A percentile compares a stretch with the other conserved stretches of the same genome.
These are phyloP conservation scores for Clitopilus passeckerianus DNA, from an alignment of 768 basidiomycete genomes.

Conservation along the genomic window DNA sequence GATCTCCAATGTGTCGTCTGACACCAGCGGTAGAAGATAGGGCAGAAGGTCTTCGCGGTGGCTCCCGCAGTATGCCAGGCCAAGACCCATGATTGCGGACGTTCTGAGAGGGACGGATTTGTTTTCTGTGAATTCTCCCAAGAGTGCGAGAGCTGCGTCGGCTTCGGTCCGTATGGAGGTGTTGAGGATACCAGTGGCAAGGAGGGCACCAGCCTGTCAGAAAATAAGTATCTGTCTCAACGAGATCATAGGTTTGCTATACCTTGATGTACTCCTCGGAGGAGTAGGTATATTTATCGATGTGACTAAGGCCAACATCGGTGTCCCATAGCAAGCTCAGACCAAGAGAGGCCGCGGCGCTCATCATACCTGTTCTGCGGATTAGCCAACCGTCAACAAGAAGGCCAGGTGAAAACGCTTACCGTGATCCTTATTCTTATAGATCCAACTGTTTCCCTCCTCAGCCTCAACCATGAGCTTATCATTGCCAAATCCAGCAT, in stretches of 20 bases:
- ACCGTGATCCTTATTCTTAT: slow-evolving; percentile 99
- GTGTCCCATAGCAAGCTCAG: slow-evolving; percentile 94
- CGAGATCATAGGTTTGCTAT: neutral
- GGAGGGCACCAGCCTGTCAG: slow-evolving; percentile 77
- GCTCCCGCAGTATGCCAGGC: slow-evolving; percentile 92
- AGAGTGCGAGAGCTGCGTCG: slow-evolving; percentile 86
- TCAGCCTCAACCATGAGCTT: slow-evolving; percentile 97
- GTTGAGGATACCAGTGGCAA: slow-evolving; percentile 93
- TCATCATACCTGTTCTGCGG: slow-evolving; percentile 75
- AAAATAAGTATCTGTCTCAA: neutral
- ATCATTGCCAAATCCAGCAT: slow-evolving; percentile 98
- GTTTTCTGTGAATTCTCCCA: slow-evolving; percentile 87
- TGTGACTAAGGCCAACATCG: slow-evolving; percentile 87
- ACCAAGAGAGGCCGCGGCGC: slow-evolving; percentile 91
- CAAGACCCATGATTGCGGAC: slow-evolving; percentile 88
- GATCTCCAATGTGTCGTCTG: slow-evolving; percentile 80
- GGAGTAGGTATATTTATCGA: slow-evolving; percentile 97
- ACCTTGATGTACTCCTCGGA: slow-evolving; percentile 95
- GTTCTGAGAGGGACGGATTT: slow-evolving; percentile 80
- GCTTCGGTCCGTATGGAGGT: slow-evolving; percentile 87
- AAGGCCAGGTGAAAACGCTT: slow-evolving; percentile 10
- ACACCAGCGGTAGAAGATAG: slow-evolving; percentile 74
- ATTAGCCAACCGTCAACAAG: neutral
- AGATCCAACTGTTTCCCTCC: slow-evolving; percentile 97
- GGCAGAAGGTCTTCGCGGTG: slow-evolving; percentile 80